A percentile compares a stretch with the other conserved stretches of the same genome.
Evolutionary conservation across 2,329 filamentous ascomycete species (phyloP).

Genomic region (Chaetomiaceae sp.): DNA sequence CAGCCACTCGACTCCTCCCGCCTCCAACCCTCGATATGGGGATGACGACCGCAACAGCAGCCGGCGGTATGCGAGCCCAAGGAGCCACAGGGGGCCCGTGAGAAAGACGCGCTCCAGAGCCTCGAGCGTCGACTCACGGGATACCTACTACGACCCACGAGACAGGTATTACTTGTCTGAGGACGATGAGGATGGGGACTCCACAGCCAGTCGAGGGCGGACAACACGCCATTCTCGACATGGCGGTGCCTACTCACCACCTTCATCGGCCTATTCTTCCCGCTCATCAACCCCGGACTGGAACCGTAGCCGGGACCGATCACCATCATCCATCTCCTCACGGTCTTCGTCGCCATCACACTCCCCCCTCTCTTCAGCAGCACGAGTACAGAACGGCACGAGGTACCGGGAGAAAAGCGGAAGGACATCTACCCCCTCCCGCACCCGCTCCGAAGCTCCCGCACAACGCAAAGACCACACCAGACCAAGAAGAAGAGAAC

Average conservation of each 20-base stretch:
- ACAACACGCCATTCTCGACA: neutral
- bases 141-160: conserved; percentile 17
- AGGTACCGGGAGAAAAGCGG: no score
- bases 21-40: neutral
- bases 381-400: no score
- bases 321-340: neutral
- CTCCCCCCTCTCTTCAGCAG: no score
- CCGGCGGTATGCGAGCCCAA: neutral
- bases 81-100: neutral
- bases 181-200: conserved; percentile 2
- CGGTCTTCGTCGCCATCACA: neutral
- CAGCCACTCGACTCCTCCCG: conserved; percentile 11
- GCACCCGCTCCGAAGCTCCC: no score
- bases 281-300: neutral
- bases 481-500: no score
- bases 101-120: neutral
- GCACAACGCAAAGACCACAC: no score
- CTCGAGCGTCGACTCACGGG: conserved; percentile 1
- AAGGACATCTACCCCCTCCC: no score
- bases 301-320: neutral
- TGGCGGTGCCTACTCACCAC: neutral
- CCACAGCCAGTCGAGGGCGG: neutral
- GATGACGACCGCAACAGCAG: neutral
- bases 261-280: neutral
- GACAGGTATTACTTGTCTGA: conserved; percentile 16